These are phyloP conservation scores for Alternaria tenuissima DNA, from an alignment of 2,329 filamentous ascomycete species.

Conservation along the genomic window DNA sequence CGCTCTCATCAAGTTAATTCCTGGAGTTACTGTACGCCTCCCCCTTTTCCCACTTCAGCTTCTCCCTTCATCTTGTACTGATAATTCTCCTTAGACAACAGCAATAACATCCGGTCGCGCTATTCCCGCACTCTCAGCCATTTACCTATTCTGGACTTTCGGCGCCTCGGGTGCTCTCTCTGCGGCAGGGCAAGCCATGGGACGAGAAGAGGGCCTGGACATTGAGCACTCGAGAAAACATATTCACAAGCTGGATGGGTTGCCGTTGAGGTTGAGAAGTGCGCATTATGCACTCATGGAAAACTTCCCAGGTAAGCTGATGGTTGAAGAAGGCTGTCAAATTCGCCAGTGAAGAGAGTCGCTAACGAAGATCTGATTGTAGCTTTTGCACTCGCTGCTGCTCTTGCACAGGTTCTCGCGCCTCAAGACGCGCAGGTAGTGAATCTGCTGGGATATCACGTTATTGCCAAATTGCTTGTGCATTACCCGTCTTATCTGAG, in stretches of 20 bases:
- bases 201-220: constrained; percentile 24
- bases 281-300: constrained; percentile 35
- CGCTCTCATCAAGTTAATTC: constrained; percentile 30
- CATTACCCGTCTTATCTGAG: constrained; percentile 32
- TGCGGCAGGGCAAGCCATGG: constrained; percentile 34
- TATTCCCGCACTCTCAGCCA: constrained; percentile 30
- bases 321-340: not conserved
- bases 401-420: constrained; percentile 31
- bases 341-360: not conserved
- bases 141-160: constrained; percentile 36
- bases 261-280: constrained; percentile 30
- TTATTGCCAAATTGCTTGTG: constrained; percentile 32
- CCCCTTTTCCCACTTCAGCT: not conserved
- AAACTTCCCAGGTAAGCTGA: constrained; percentile 29
- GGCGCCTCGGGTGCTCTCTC: constrained; percentile 31
- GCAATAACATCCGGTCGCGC: constrained; percentile 31
- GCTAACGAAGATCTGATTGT: not conserved
- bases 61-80: not conserved
- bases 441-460: constrained; percentile 31
- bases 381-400: constrained; percentile 31
- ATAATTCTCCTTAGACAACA: constrained; percentile 5
- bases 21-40: constrained; percentile 26
- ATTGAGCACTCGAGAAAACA: constrained; percentile 30
- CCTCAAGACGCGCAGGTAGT: constrained; percentile 33
- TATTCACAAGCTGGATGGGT: constrained; percentile 17